Evolutionary conservation across 2,329 filamentous ascomycete genomes (phyloP).

Genomic region (Cryphonectria naterciae): DNA sequence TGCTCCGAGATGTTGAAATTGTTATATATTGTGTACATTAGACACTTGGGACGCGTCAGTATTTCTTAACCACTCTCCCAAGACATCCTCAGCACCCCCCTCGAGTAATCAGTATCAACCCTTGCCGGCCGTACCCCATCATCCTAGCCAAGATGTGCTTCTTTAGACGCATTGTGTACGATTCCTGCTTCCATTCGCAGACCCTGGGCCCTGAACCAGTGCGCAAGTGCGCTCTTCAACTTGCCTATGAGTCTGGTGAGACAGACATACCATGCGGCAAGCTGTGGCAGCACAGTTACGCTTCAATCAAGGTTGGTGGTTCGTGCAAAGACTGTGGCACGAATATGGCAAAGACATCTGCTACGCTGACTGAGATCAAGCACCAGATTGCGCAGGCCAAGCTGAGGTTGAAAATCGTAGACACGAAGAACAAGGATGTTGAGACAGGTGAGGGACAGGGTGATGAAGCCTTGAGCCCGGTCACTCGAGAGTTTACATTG

Average conservation of each 20-base stretch:
- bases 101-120: background rate
- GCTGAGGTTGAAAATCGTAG: constrained; percentile 21
- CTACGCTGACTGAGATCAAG: constrained; percentile 28
- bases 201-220: constrained; percentile 24
- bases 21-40: background rate
- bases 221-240: constrained; percentile 29
- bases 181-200: constrained; percentile 30
- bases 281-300: constrained; percentile 30
- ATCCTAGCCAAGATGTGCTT: constrained; percentile 31
- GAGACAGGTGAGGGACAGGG: background rate
- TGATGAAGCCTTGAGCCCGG: constrained; percentile 13
- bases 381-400: constrained; percentile 28
- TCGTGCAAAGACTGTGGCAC: constrained; percentile 30
- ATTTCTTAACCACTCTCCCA: background rate
- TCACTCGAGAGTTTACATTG: background rate
- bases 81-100: constrained; percentile 21
- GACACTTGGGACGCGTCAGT: background rate
- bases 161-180: constrained; percentile 32
- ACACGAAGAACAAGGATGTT: background rate
- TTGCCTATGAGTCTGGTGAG: constrained; percentile 29
- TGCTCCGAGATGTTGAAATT: too few species aligned
- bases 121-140: background rate
- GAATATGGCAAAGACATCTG: background rate
- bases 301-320: constrained; percentile 27
- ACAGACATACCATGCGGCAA: constrained; percentile 28